These are phyloP conservation scores for Pichia californica DNA, from an alignment of 805 yeast species.

Conservation along the genomic window DNA sequence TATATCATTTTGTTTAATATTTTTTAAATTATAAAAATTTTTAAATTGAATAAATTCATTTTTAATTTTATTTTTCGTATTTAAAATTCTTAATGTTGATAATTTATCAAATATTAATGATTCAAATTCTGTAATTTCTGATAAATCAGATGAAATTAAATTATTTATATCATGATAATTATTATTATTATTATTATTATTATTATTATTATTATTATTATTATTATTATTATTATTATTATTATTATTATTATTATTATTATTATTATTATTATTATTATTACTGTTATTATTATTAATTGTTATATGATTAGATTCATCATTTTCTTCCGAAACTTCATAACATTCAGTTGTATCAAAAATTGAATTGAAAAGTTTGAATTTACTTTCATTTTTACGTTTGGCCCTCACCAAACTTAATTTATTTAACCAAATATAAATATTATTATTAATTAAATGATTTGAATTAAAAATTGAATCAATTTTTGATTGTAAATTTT, in stretches of 20 bases:
- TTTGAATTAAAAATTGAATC: conserved; percentile 4
- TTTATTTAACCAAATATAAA: not conserved
- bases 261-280: not conserved
- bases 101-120: conserved; percentile 1
- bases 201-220: not conserved
- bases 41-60: not conserved
- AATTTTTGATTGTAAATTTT: conserved; percentile 9
- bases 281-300: not conserved
- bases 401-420: conserved; percentile 6
- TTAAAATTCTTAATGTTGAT: conserved; percentile 1
- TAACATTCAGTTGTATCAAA: not conserved
- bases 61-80: conserved; percentile 1
- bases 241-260: not conserved
- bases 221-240: not conserved
- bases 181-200: not conserved
- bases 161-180: not conserved
- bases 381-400: not conserved
- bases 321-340: not conserved
- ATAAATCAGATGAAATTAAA: conserved; percentile 9
- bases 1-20: not conserved
- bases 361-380: not conserved
- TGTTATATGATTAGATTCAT: too few species aligned
- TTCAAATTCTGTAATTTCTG: conserved; percentile 11
- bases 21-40: conserved; percentile 1
- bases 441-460: not conserved